A percentile compares a stretch with the other conserved stretches of the same genome.
phyloP scores from a whole-genome alignment of 2,329 filamentous ascomycete species.

The Diaporthe citrichinensis region DNA sequence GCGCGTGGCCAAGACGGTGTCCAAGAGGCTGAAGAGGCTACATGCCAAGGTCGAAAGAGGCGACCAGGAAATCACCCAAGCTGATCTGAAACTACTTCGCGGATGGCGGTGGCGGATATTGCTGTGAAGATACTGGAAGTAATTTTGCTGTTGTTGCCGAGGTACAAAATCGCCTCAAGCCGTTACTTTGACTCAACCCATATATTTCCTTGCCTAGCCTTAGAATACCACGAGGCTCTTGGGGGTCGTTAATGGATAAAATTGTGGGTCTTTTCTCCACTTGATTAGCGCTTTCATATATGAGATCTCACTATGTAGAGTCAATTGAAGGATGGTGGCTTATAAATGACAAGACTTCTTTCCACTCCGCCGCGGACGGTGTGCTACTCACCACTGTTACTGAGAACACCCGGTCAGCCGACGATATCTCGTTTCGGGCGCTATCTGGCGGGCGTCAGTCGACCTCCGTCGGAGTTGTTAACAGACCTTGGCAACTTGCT shows the following conservation, averaged over 20 bases:
- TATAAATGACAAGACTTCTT: neutral
- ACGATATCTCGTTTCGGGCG: neutral
- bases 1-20: conserved; percentile 66
- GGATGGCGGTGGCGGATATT: conserved; percentile 72
- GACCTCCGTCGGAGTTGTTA: neutral
- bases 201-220: neutral
- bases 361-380: neutral
- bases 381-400: neutral
- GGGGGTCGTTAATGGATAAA: neutral
- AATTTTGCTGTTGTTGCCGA: neutral
- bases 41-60: conserved; percentile 62
- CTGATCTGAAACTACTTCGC: conserved; percentile 63
- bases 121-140: conserved; percentile 49
- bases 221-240: neutral
- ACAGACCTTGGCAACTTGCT: neutral
- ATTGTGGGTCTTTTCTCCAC: neutral
- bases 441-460: neutral
- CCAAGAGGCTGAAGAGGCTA: conserved; percentile 64
- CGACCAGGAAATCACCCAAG: conserved; percentile 60
- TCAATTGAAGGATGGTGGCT: neutral
- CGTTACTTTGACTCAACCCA: neutral
- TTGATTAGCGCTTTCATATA: neutral
- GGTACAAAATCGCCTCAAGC: neutral
- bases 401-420: conserved; percentile 16
- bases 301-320: neutral